Percentiles rank a stretch among this genome's conserved stretches.
Evolutionary conservation across 2,329 filamentous ascomycete genomes (phyloP).

Genomic region (Reticulascus tulasneorum): DNA sequence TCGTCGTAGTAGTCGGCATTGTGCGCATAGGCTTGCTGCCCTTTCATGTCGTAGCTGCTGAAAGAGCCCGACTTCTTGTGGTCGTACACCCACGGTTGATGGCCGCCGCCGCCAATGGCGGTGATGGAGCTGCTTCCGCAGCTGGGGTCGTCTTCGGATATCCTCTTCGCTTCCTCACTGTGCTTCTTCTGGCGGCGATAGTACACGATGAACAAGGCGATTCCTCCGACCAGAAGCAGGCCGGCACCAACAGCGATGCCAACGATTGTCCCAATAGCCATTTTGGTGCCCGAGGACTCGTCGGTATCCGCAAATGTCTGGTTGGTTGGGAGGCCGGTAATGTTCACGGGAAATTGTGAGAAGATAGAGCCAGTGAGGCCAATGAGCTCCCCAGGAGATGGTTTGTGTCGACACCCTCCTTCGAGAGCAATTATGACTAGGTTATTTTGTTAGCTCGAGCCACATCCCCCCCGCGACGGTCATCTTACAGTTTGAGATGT

Average conservation of each 20-base stretch:
- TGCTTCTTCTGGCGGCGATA: slow-evolving; percentile 38
- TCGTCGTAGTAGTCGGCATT: slow-evolving; percentile 38
- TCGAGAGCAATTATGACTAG: slow-evolving; percentile 44
- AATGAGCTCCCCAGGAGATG: slow-evolving; percentile 30
- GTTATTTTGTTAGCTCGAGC: slow-evolving; percentile 8
- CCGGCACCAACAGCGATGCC: slow-evolving; percentile 48
- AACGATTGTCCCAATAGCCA: slow-evolving; percentile 47
- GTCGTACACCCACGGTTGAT: slow-evolving; percentile 16
- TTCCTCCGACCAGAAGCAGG: slow-evolving; percentile 36
- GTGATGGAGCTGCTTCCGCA: slow-evolving; percentile 13
- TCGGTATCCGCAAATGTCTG: slow-evolving; percentile 18
- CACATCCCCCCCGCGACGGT: too few species aligned
- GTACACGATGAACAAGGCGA: slow-evolving; percentile 43
- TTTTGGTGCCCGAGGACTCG: slow-evolving; percentile 22
- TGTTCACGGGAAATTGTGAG: slow-evolving; percentile 29
- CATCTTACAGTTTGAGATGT: slow-evolving; percentile 48
- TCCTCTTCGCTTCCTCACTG: slow-evolving; percentile 16
- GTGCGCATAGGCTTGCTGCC: slow-evolving; percentile 20
- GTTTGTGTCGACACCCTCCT: slow-evolving; percentile 44
- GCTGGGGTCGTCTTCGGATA: slow-evolving; percentile 18
- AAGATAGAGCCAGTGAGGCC: slow-evolving; percentile 41
- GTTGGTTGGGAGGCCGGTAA: slow-evolving; percentile 26
- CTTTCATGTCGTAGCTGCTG: slow-evolving; percentile 15
- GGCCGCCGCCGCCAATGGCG: slow-evolving; percentile 13
- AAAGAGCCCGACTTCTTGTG: slow-evolving; percentile 22